Evolutionary conservation across 768 basidiomycete species (phyloP), one percentile per base, ranked within the genome.

Genomic region (Pisolithus orientalis): DNA sequence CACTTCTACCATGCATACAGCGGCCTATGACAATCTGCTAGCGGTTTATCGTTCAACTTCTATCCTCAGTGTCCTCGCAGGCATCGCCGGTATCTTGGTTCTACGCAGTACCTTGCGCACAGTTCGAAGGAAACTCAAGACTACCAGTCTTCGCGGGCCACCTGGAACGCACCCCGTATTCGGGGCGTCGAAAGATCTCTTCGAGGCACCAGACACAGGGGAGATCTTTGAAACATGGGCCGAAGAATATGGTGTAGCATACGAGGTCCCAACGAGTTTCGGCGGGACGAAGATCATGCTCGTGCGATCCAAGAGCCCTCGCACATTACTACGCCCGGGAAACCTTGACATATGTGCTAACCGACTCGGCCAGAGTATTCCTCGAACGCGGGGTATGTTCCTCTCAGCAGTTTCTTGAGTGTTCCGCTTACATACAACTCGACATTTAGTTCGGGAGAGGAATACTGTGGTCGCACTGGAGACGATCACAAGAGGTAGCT

Each of bases 251-350:
- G 80, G 80, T 5, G 54, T 72, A 3, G 75, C 71, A 0, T 81
- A 62, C 57, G 47, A 59, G 11, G 56, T 79, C 9, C 74, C 77
- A 0, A 60, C 60, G 6, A 58, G 61, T 1, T 54, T 78, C 9
- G 75, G 75, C 1, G 59, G 66, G 2, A 61, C 53, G 4, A 56
- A 61, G 6, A 55, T 78, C 21, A 57, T 76, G 1, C 57, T 79
- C n/a, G 9, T 65, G 68, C 47, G 77, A 78, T 53, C 72, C 74
- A 2, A 78, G 72, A 59, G 78, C 80, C 0, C 64, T 76, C 28
- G 65, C 71, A 0, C 77, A 81, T 56, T 76, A 79, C 50, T 78
- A 73, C 57, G 65, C 76, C 0, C 71, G 63, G 51, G 80, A 80
- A 47, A 78, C 78, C 0, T 76, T 66, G 44, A 67, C 63, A 0